Percentiles rank a stretch among this genome's conserved stretches.
Evolutionary conservation across 2,329 filamentous ascomycete genomes (phyloP).

Genomic region (Cylindrodendrum hubeiense): DNA sequence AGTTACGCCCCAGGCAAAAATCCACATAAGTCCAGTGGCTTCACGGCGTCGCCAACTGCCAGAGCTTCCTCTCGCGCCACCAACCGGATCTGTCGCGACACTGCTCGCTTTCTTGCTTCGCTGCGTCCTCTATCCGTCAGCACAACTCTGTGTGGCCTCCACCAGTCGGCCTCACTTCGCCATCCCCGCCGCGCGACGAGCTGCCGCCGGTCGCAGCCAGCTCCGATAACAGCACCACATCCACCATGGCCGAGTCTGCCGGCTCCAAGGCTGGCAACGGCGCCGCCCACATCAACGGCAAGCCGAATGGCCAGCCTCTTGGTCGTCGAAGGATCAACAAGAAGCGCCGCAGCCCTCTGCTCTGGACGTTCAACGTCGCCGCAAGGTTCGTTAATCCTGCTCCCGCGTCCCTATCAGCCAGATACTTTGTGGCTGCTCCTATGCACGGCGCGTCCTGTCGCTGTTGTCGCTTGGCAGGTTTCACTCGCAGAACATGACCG

Average conservation of each 20-base stretch:
- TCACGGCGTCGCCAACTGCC: constrained; percentile 1
- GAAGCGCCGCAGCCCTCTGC: constrained; percentile 46
- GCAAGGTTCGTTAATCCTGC: constrained; percentile 63
- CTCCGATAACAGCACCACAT: constrained; percentile 28
- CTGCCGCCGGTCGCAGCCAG: constrained; percentile 21
- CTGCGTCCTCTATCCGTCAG: background rate
- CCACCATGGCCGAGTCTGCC: constrained; percentile 52
- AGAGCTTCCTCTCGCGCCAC: constrained; percentile 25
- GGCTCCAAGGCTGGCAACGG: constrained; percentile 55
- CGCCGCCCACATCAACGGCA: constrained; percentile 50
- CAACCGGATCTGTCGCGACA: constrained; percentile 23
- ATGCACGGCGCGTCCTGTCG: constrained; percentile 13
- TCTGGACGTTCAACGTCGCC: constrained; percentile 60
- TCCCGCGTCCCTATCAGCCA: background rate
- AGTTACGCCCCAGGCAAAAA: constrained; percentile 10
- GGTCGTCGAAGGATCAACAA: constrained; percentile 38
- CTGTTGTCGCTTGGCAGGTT: background rate
- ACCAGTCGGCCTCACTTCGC: constrained; percentile 29
- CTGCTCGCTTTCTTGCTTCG: background rate
- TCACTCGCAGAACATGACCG: constrained; percentile 8
- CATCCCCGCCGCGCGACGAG: constrained; percentile 22
- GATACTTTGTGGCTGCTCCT: background rate
- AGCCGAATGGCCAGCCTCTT: constrained; percentile 47
- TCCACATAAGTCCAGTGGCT: background rate
- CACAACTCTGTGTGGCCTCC: constrained; percentile 3